Percentiles rank a stretch among this genome's conserved stretches.
Conservation (phyloP, 371 early-diverging fungal species). For the Rhizopus microsporus region DNA sequence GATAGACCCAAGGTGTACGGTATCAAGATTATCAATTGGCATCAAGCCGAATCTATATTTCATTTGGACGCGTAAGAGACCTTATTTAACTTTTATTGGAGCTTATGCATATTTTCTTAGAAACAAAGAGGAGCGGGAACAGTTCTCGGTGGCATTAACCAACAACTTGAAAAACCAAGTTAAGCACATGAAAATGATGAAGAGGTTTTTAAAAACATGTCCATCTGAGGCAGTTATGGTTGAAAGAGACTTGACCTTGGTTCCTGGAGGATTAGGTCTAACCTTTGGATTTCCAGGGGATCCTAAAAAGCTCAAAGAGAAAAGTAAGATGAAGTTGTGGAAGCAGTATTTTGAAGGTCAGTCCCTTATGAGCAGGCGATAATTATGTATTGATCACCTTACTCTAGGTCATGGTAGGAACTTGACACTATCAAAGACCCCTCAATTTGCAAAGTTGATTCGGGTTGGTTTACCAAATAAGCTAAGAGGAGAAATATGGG, state of each 20-base stretch:
- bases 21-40: conserved; percentile 65
- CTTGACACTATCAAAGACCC: conserved; percentile 77
- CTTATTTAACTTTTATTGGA: background rate
- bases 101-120: conserved; percentile 11
- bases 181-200: conserved; percentile 76
- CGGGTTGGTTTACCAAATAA: conserved; percentile 91
- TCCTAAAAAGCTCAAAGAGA: conserved; percentile 71
- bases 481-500: conserved; percentile 96
- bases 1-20: conserved; percentile 40
- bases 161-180: conserved; percentile 61
- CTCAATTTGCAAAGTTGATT: conserved; percentile 88
- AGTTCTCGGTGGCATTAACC: conserved; percentile 56
- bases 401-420: conserved; percentile 84
- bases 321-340: conserved; percentile 80
- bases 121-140: conserved; percentile 41
- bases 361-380: background rate
- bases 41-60: conserved; percentile 55
- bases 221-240: conserved; percentile 71
- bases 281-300: conserved; percentile 87
- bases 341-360: conserved; percentile 67
- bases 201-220: conserved; percentile 80
- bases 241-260: conserved; percentile 46
- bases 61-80: conserved; percentile 49
- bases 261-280: conserved; percentile 75
- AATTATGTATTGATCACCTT: conserved; percentile 10